Conservation (phyloP, 768 basidiomycete species). For the Calocera viscosa region DNA sequence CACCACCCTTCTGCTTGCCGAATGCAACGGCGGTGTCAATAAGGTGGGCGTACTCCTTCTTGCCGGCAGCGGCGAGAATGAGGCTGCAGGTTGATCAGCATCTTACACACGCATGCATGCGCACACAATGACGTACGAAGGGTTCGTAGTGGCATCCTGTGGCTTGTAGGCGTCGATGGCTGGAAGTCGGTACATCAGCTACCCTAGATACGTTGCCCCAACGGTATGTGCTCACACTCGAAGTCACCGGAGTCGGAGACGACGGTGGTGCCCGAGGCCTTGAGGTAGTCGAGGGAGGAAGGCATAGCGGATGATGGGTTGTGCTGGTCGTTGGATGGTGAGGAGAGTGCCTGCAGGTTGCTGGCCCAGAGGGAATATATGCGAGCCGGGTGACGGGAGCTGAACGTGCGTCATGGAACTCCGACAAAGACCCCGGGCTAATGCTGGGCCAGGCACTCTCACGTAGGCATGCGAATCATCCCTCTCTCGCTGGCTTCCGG, state of each 20-base stretch:
- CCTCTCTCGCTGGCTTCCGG: background rate
- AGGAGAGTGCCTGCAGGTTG: no score
- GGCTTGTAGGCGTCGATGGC: conserved; percentile 96
- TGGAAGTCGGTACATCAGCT: conserved; percentile 26
- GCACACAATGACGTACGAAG: conserved; percentile 43
- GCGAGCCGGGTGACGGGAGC: background rate
- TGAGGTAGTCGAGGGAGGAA: conserved; percentile 42
- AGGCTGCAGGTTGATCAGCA: conserved; percentile 14
- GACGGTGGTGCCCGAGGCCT: conserved; percentile 87
- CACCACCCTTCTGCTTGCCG: conserved; percentile 71
- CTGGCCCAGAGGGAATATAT: conserved; percentile 6
- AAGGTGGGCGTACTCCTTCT: conserved; percentile 69
- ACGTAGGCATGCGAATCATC: background rate
- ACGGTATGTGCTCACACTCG: conserved; percentile 40
- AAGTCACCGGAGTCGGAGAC: conserved; percentile 98
- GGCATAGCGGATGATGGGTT: conserved; percentile 22
- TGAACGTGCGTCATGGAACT: conserved; percentile 10
- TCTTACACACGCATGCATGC: conserved; percentile 4
- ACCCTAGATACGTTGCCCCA: background rate
- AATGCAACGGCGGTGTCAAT: conserved; percentile 62
- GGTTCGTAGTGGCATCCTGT: conserved; percentile 98
- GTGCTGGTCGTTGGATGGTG: conserved; percentile 2
- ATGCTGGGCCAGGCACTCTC: background rate
- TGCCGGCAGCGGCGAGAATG: conserved; percentile 85
- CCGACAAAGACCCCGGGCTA: conserved; percentile 4